A percentile compares a stretch with the other conserved stretches of the same genome.
Conservation (phyloP, 495 filamentous ascomycete species). For the Xylaria curta region DNA sequence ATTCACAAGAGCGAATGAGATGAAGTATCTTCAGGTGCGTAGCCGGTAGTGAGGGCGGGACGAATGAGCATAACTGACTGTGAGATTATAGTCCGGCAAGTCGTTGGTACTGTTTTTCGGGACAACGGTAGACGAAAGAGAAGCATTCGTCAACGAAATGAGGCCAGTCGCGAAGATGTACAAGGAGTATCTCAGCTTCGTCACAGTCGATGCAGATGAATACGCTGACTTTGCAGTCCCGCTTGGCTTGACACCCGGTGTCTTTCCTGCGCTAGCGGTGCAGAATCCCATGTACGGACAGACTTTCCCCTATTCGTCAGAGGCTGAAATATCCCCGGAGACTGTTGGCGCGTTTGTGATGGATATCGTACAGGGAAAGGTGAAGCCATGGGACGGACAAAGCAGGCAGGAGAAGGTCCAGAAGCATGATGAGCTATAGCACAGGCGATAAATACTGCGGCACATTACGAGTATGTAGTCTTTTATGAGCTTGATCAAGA, state of each 20-base stretch:
- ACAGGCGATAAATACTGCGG: not conserved
- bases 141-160: constrained; percentile 42
- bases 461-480: not conserved
- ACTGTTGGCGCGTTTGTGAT: constrained; percentile 50
- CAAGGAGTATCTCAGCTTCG: constrained; percentile 54
- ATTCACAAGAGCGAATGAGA: constrained; percentile 52
- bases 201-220: constrained; percentile 53
- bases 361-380: constrained; percentile 51
- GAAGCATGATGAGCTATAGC: constrained; percentile 47
- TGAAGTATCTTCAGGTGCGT: constrained; percentile 48
- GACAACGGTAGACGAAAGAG: constrained; percentile 32
- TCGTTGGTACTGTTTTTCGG: constrained; percentile 55
- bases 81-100: constrained; percentile 46
- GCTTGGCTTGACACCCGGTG: constrained; percentile 42
- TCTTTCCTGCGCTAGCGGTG: constrained; percentile 45
- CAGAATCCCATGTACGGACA: constrained; percentile 53
- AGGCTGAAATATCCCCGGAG: constrained; percentile 40
- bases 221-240: constrained; percentile 52
- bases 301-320: constrained; percentile 46
- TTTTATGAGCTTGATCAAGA: too few species aligned
- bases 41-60: not conserved
- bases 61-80: not conserved
- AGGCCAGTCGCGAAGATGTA: constrained; percentile 55
- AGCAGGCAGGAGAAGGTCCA: constrained; percentile 16
- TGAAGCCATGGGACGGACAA: constrained; percentile 46